Base-by-base conservation (phyloP, 148 eudicot genomes). In the Hydrangea macrophylla region DNA sequence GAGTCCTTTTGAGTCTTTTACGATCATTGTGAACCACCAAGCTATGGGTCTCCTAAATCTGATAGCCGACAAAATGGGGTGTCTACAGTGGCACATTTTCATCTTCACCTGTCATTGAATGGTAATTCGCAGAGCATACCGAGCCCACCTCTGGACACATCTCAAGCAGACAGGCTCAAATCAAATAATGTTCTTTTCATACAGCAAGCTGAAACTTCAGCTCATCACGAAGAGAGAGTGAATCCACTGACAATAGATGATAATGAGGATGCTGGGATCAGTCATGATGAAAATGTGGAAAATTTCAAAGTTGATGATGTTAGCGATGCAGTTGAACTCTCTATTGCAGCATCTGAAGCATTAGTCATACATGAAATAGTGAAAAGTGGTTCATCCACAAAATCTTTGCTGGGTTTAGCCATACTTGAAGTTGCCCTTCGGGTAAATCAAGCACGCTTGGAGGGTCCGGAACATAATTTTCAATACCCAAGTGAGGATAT, bases 291-390 rank as follows among this genome's bases (percentile, higher is more conserved):
- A n/a, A 69, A 77, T 59, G 45, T 45, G 55, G 70, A 51, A 63
- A 69, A 33, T 58, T 30, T 53, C 44, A 77, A 78, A 59, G 77
- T 33, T 67, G 64, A 45, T 65, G 86, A 83, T 33, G 51, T 82
- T 22, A 64, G 65, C 73, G 77, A 78, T 77, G 96, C 89, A 27
- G 78, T 89, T 50, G 98, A 92, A 72, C 90, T 92, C 62, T 85
- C 96, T 15, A 75, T 87, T 73, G 88, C 86, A 30, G 98, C 98
- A 65, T 90, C 98, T 31, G 98, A 92, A 74, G 96, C 91, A 67
- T 69, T 89, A 66, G 85, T 80, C 61, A 87, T 89, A 74, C 76
- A 81, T 78, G 84, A 85, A 69, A 50, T 82, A 55, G 36, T 81
- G 50, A 73, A 75, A 61, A 68, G 73, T 79, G 85, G 68, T 27